These are phyloP conservation scores for Nannizzia gypsea DNA, from an alignment of 2,329 filamentous ascomycete species.

Conservation along the genomic window DNA sequence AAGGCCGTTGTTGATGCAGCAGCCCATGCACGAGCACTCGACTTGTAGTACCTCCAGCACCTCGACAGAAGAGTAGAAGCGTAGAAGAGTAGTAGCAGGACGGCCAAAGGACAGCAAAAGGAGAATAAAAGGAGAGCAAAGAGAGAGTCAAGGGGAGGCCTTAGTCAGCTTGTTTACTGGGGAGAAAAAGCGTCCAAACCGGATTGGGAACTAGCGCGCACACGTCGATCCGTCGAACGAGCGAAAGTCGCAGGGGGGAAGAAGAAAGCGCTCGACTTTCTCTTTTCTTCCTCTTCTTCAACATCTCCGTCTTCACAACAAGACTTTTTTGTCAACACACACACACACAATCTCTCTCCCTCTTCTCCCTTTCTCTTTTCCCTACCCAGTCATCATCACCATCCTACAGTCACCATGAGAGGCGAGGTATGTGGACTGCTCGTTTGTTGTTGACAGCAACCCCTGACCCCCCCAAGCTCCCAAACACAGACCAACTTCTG, in stretches of 20 bases:
- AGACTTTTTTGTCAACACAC: conserved; percentile 2
- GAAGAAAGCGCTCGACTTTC: conserved; percentile 1
- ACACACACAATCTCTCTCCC: conserved; percentile 4
- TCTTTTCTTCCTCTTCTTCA: conserved; percentile 1
- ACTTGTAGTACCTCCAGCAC: neutral
- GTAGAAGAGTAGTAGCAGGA: neutral
- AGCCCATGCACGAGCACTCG: neutral
- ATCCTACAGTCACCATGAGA: conserved; percentile 21
- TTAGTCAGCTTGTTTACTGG: conserved; percentile 6
- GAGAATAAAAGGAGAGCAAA: neutral
- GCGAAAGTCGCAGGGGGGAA: neutral
- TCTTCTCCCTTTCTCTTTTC: neutral
- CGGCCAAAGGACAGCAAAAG: neutral
- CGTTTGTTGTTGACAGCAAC: conserved; percentile 15
- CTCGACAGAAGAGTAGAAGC: neutral
- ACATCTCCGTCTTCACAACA: neutral
- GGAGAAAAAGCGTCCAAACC: neutral
- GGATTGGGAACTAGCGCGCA: conserved; percentile 12
- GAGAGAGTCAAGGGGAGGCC: neutral
- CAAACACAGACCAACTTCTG: conserved; percentile 11
- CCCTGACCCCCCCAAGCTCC: conserved; percentile 12
- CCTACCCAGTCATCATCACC: neutral
- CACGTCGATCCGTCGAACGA: conserved; percentile 9
- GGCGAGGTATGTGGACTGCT: conserved; percentile 23
- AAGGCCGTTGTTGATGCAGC: neutral